Evolutionary conservation across 2,329 filamentous ascomycete species (phyloP).

Genomic region (Hymenoscyphus fructigenus): DNA sequence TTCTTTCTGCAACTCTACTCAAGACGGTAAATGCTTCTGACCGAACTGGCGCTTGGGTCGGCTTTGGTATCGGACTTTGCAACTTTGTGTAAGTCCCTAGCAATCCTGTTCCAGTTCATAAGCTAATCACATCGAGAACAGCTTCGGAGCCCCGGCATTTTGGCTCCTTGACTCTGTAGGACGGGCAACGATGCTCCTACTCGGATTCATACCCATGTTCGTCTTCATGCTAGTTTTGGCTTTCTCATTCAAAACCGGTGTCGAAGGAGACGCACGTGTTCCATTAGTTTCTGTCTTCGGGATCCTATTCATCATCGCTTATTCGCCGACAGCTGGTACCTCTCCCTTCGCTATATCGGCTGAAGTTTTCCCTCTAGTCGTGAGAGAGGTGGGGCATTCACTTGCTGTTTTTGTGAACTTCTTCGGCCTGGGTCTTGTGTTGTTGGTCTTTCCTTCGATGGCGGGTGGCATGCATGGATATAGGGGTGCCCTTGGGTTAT

Average conservation of each 20-base stretch:
- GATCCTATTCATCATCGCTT: slow-evolving; percentile 5
- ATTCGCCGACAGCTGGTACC: slow-evolving; percentile 7
- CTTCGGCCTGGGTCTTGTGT: too few species aligned
- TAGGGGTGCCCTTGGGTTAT: too few species aligned
- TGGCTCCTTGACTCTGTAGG: background rate
- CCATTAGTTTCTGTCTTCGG: slow-evolving; percentile 5
- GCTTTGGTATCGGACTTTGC: slow-evolving; percentile 5
- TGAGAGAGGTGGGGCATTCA: too few species aligned
- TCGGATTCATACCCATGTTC: slow-evolving; percentile 9
- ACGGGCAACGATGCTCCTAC: slow-evolving; percentile 1
- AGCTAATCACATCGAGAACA: background rate
- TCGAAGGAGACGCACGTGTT: background rate
- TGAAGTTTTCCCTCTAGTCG: background rate
- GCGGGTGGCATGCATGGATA: too few species aligned
- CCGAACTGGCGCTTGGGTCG: background rate
- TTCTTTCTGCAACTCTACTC: too few species aligned
- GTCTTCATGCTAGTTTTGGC: slow-evolving; percentile 4
- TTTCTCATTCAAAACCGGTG: background rate
- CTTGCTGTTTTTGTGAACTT: too few species aligned
- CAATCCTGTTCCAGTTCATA: background rate
- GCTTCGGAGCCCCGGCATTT: slow-evolving; percentile 5
- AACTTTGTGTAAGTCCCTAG: slow-evolving; percentile 1
- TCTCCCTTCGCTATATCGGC: slow-evolving; percentile 7
- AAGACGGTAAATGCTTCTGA: too few species aligned
- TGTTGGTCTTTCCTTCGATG: too few species aligned